Evolutionary conservation across 2,329 filamentous ascomycete species (phyloP).

Genomic region (Xylariaceae sp.): DNA sequence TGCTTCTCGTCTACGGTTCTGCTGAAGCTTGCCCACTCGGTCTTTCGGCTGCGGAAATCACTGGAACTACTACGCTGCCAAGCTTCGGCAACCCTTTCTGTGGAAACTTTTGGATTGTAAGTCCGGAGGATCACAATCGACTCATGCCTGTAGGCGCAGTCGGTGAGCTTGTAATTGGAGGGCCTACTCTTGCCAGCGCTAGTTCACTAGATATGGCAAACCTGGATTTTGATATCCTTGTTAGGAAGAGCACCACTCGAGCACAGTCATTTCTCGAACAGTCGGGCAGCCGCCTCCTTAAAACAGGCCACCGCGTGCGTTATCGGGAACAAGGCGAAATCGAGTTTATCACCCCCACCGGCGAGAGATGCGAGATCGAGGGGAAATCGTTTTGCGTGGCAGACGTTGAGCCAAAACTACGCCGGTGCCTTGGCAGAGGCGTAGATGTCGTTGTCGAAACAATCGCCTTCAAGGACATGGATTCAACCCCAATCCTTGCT

Average conservation of each 20-base stretch:
- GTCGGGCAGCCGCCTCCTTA: constrained; percentile 45
- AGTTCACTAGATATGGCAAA: constrained; percentile 46
- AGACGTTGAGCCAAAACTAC: constrained; percentile 54
- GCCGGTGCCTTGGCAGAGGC: constrained; percentile 52
- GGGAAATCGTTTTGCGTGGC: constrained; percentile 49
- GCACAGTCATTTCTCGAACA: constrained; percentile 33
- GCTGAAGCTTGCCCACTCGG: constrained; percentile 58
- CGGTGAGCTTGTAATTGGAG: constrained; percentile 66
- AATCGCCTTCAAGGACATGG: constrained; percentile 51
- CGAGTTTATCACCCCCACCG: constrained; percentile 53
- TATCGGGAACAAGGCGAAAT: constrained; percentile 56
- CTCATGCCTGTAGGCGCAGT: constrained; percentile 60
- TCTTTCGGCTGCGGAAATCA: constrained; percentile 54
- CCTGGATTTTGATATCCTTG: constrained; percentile 36
- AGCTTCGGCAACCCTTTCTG: constrained; percentile 55
- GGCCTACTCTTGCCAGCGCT: constrained; percentile 54
- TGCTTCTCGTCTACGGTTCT: constrained; percentile 58
- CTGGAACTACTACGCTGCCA: constrained; percentile 44
- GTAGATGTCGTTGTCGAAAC: constrained; percentile 57
- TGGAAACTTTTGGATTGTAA: constrained; percentile 60
- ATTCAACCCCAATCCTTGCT: constrained; percentile 47
- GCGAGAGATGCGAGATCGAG: constrained; percentile 49
- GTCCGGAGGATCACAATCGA: constrained; percentile 55
- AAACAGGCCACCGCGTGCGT: constrained; percentile 57
- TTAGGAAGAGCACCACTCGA: constrained; percentile 27